Base-by-base conservation (phyloP, 495 filamentous ascomycete genomes). In the Daldinia bambusicola region DNA sequence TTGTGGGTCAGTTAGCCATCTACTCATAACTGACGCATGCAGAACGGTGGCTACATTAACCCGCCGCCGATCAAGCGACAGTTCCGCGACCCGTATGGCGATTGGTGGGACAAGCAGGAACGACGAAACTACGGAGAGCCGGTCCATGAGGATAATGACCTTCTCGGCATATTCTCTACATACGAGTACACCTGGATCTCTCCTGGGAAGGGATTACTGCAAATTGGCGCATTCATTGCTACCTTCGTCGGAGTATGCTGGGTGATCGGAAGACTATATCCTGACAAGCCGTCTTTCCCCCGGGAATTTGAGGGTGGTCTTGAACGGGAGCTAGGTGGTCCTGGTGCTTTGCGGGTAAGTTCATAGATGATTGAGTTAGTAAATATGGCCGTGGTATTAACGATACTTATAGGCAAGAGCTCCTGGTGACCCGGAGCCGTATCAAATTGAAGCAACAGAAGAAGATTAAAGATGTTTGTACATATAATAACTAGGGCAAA, bases 101-200 rank as follows among this genome's bases (percentile, higher is more conserved):
- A 93, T 78, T 98, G 94, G 93, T 98, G 95, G 95, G 94, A 98
- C 80, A 91, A 93, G 84, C 94, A 98, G 77, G 95, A 97, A 79
- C 91, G 94, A 74, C 89, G 94, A 64, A 97, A 98, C 84, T 99
- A 90, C 74, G 93, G 93, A 75, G 96, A 99, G 80, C 91, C 94
- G 4, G 88, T 97, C 31, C 95, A 99, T 79, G 96, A 99, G 81
- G 96, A 99, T 80, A 90, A 98, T 76, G 96, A 99, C 79, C 89
- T 97, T 60, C 85, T 98, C 20, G 94, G 95, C 75, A 89, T 97
- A 62, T 95, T 99, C 82, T 90, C 91, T 56, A 88, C 92, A 1
- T 89, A 97, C 75, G 91, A 94, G 71, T 98, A 99, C 81, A 94
- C 88, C 26, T 94, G 95, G 83, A 88, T 90, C 67, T 87, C 85